These are phyloP conservation scores for Pleodorina starrii DNA, from an alignment of 139 green algal species.

Conservation along the genomic window DNA sequence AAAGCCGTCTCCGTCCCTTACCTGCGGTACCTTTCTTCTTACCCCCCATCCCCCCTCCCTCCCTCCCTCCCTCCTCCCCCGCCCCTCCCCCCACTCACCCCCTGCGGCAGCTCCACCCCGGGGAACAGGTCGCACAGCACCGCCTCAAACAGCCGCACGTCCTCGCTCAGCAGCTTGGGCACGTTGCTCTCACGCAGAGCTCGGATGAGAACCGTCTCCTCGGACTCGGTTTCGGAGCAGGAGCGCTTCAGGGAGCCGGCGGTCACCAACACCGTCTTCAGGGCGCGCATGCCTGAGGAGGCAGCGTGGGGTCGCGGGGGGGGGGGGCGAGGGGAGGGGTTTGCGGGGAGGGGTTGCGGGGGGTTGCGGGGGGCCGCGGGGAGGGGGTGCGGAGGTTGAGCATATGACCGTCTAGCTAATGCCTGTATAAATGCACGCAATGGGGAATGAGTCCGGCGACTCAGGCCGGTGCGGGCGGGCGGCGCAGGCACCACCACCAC, in stretches of 20 bases:
- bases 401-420: too few relatives aligned
- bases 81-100: neutral
- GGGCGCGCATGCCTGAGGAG: constrained; percentile 78
- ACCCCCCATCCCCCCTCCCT: neutral
- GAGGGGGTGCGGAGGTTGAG: too few relatives aligned
- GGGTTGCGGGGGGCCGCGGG: too few relatives aligned
- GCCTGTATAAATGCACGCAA: too few relatives aligned
- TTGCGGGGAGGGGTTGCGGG: too few relatives aligned
- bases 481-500: too few relatives aligned
- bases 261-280: constrained; percentile 90
- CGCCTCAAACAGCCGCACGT: constrained; percentile 81
- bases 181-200: constrained; percentile 87
- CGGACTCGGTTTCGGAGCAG: constrained; percentile 61
- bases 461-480: too few relatives aligned
- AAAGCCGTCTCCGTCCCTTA: neutral
- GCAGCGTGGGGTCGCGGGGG: too few relatives aligned
- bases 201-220: constrained; percentile 81
- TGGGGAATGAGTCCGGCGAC: too few relatives aligned
- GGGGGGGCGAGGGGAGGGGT: too few relatives aligned
- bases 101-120: constrained; percentile 57
- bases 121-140: constrained; percentile 90
- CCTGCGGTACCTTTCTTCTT: neutral
- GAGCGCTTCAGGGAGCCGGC: constrained; percentile 81
- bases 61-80: neutral
- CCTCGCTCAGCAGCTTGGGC: constrained; percentile 84